Percentiles rank a stretch among this genome's conserved stretches.
Evolutionary conservation across 1,284 basidiomycete genomes (phyloP).

Genomic region (Polyporus tsugae): DNA sequence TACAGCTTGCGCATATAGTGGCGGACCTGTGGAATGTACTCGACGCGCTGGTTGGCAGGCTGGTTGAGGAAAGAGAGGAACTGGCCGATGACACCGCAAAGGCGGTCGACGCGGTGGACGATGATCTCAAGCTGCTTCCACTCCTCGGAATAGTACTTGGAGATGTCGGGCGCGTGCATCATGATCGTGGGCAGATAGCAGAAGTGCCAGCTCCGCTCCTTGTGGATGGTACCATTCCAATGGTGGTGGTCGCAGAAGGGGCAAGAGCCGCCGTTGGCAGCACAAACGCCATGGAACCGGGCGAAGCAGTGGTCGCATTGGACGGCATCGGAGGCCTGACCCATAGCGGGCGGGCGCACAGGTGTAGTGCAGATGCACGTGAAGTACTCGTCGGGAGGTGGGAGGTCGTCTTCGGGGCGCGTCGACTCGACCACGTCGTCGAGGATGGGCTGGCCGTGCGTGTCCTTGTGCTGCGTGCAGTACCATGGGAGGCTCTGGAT

Average conservation of each 20-base stretch:
- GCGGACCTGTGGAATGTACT: constrained; percentile 80
- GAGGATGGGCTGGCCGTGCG: constrained; percentile 67
- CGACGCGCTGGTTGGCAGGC: constrained; percentile 69
- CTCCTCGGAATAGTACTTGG: constrained; percentile 76
- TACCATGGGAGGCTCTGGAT: constrained; percentile 80
- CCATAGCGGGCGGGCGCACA: constrained; percentile 77
- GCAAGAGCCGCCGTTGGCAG: constrained; percentile 85
- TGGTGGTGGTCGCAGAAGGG: constrained; percentile 89
- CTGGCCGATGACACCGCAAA: constrained; percentile 76
- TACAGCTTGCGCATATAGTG: constrained; percentile 89
- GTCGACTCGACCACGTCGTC: constrained; percentile 78
- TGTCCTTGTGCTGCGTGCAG: constrained; percentile 65
- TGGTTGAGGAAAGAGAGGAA: constrained; percentile 77
- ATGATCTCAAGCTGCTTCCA: constrained; percentile 81
- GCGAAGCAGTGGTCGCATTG: constrained; percentile 88
- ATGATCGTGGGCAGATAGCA: constrained; percentile 77
- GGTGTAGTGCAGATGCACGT: constrained; percentile 82
- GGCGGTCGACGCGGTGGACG: constrained; percentile 76
- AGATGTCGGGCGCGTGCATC: constrained; percentile 73
- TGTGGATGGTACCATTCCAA: constrained; percentile 84
- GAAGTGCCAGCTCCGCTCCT: constrained; percentile 83
- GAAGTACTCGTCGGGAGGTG: constrained; percentile 79
- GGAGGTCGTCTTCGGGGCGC: constrained; percentile 75
- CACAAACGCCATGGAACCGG: constrained; percentile 83
- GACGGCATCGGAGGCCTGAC: constrained; percentile 79